Evolutionary conservation across 306 rosid genomes (phyloP).

Genomic region (Medicago arabica): DNA sequence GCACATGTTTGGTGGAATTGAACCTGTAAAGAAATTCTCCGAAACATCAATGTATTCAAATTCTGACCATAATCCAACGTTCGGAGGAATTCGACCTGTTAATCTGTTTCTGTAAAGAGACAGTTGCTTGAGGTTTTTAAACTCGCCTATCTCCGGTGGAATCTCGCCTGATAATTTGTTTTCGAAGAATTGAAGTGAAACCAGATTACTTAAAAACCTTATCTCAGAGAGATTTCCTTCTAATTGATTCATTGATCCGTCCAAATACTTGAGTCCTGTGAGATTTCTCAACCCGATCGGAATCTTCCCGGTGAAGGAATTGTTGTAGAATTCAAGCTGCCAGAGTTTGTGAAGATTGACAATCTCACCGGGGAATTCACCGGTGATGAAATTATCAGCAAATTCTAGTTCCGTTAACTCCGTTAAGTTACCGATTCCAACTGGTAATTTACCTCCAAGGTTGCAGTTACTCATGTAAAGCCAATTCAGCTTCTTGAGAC

Average conservation of each 20-base stretch:
- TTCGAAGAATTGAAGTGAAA: constrained; percentile 63
- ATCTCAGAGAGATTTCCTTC: constrained; percentile 73
- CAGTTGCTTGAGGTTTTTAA: constrained; percentile 54
- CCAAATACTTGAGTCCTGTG: constrained; percentile 54
- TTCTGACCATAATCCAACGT: constrained; percentile 71
- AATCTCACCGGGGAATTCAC: constrained; percentile 74
- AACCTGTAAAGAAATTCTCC: constrained; percentile 70
- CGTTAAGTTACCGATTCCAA: constrained; percentile 67
- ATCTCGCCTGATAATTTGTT: constrained; percentile 66
- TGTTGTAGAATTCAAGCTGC: constrained; percentile 71
- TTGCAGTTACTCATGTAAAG: constrained; percentile 71
- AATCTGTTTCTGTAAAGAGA: constrained; percentile 73
- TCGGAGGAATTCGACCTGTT: constrained; percentile 74
- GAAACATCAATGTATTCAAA: constrained; percentile 74
- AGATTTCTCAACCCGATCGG: constrained; percentile 71
- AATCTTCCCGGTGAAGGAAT: constrained; percentile 64
- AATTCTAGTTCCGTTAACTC: constrained; percentile 68
- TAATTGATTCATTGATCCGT: constrained; percentile 61
- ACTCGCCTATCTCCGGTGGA: constrained; percentile 78
- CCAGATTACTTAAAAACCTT: constrained; percentile 51
- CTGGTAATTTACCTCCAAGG: constrained; percentile 67
- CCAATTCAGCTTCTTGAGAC: constrained; percentile 59
- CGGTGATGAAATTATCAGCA: constrained; percentile 59
- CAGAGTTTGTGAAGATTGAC: constrained; percentile 69
- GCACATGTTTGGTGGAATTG: constrained; percentile 91